These are phyloP conservation scores for Chaetomiaceae sp. DNA, from an alignment of 2,329 filamentous ascomycete species.

Conservation along the genomic window DNA sequence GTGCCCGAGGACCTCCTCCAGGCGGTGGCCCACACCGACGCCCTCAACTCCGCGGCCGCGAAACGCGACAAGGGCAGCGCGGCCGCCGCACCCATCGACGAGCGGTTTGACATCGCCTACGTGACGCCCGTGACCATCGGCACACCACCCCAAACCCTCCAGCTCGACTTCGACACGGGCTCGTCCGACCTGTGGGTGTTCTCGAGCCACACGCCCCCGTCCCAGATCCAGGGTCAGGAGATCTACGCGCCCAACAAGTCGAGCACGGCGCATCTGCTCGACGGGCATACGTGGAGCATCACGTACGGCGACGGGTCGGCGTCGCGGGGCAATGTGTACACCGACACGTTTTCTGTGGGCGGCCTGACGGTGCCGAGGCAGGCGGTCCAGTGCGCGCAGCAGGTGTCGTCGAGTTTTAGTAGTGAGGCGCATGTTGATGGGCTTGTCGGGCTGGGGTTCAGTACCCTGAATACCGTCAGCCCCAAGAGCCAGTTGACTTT, in stretches of 20 bases:
- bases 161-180: constrained; percentile 28
- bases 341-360: constrained; percentile 42
- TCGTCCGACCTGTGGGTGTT: constrained; percentile 42
- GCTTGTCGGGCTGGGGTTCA: constrained; percentile 44
- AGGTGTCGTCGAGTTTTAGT: constrained; percentile 41
- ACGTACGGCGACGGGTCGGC: constrained; percentile 42
- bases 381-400: constrained; percentile 41
- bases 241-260: constrained; percentile 39
- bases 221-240: constrained; percentile 38
- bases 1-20: constrained; percentile 32
- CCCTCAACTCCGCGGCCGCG: background rate
- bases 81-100: constrained; percentile 28
- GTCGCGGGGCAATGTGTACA: constrained; percentile 42
- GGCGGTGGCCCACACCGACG: constrained; percentile 29
- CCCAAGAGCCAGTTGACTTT: constrained; percentile 42
- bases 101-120: constrained; percentile 33
- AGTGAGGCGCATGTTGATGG: constrained; percentile 39
- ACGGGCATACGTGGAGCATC: constrained; percentile 39
- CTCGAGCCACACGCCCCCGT: constrained; percentile 32
- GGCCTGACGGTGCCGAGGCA: constrained; percentile 39
- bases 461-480: constrained; percentile 41
- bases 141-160: constrained; percentile 28
- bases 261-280: constrained; percentile 36
- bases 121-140: constrained; percentile 37
- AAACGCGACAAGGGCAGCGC: constrained; percentile 30